Evolutionary conservation across 2,329 filamentous ascomycete species (phyloP).

Genomic region (Colletotrichum endophyticum): DNA sequence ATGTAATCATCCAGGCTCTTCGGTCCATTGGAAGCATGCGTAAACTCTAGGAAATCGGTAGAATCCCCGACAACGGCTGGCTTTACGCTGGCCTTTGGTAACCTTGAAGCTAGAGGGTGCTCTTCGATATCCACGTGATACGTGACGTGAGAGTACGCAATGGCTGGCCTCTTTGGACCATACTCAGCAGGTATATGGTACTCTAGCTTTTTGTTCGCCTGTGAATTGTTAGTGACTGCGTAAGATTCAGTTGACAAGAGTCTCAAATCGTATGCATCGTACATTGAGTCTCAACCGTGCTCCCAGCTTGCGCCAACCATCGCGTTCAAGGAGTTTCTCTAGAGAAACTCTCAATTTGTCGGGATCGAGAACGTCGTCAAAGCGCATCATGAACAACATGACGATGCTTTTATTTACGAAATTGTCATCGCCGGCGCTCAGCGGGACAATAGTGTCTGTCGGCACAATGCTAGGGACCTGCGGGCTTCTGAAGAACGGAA

Average conservation of each 20-base stretch:
- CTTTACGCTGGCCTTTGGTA: neutral
- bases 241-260: neutral
- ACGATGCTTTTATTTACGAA: constrained; percentile 24
- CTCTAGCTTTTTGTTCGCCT: neutral
- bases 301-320: neutral
- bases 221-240: neutral
- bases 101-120: neutral
- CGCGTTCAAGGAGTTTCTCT: neutral
- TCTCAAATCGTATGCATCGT: neutral
- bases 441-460: constrained; percentile 29
- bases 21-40: neutral
- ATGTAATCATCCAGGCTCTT: constrained; percentile 41
- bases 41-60: neutral
- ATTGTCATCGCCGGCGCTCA: constrained; percentile 33
- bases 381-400: constrained; percentile 32
- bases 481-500: neutral
- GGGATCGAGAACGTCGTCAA: constrained; percentile 30
- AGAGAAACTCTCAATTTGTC: constrained; percentile 23
- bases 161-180: neutral
- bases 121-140: neutral
- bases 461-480: neutral
- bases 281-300: neutral
- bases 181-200: neutral
- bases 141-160: neutral
- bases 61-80: neutral